Evolutionary conservation across 306 rosid species (phyloP), one percentile per base, ranked within the genome.

Genomic region (Fragaria iinumae): DNA sequence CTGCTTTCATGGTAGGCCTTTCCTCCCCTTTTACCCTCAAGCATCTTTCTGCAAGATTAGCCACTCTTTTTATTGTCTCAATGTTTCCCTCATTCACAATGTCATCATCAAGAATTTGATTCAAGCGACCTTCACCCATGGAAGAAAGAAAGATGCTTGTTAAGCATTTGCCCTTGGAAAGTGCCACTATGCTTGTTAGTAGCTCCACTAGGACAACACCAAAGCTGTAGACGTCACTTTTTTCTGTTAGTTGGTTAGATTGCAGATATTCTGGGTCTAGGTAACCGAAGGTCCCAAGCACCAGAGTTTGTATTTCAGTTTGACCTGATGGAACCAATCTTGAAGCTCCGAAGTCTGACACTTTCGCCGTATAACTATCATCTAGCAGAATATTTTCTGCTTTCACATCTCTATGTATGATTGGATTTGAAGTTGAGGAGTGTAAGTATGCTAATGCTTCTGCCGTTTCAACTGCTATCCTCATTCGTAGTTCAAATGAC

Each of bases 131-230:
- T 8, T 66, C 3, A 3, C 9, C 48, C 48, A 66, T 18, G 2
- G 49, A 66, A 36, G 3, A 0, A 7, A 66, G 3, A 38, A 66
- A 66, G 27, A 18, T 2, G 49, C 25, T 66, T 11, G 52, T 53
- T 21, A 67, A 5, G 20, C 8, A 20, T 43, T 50, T 17, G 1
- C 20, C 41, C 11, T 50, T 25, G 2, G 67, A 59, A 1, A 76
- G 0, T 2, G 80, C 62, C 34, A 13, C 60, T 63, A 50, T 63
- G 9, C 84, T 79, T 3, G 84, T 81, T 14, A 81, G 14, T 8
- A 81, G 80, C 69, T 81, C 84, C 4, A 39, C 84, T 0, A 81
- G 21, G 38, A 80, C 76, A 20, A 80, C 83, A 8, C 83, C 83
- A 38, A 75, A 80, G 45, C 83, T 75, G 32, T 80, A 80, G 0